Evolutionary conservation across 2,329 filamentous ascomycete genomes (phyloP), one percentile per base, ranked within the genome.

Genomic region (Hymenoscyphus infarciens): DNA sequence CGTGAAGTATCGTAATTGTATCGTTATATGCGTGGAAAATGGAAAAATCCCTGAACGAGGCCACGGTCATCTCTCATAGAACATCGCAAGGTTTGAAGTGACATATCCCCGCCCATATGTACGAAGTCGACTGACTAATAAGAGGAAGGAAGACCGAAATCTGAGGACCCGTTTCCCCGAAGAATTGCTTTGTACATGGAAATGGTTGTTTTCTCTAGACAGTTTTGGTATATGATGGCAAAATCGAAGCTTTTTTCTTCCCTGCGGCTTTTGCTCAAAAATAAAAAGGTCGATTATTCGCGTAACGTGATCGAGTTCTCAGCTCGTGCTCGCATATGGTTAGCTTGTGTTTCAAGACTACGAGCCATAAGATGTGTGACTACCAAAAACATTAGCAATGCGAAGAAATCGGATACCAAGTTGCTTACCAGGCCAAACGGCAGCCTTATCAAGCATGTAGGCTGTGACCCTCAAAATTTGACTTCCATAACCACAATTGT

Each of bases 351-450:
- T 71, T 88, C 84, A 52, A 89, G 78, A 31, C 86, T 86, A 64
- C 83, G 83, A 58, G 85, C 84, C 83, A 89, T 88, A 57, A 88
- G 80, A 74, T 86, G 86, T n/a, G 85, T 88, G 54, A 89, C 86
- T 87, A 68, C 52, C n/a, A 10, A 25, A 4, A 27, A 62, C 75
- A 22, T 57, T 69, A 77, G 71, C 64, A 71, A 59, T 5, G 45
- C 59, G 42, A 22, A n/a, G 31, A 22, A 57, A 38, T 19, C 11
- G 10, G 16, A 35, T 7, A 6, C 49, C 29, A 19, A 16, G 22
- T 58, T 45, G 79, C 87, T 81, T 79, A 93, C 90, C 88, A 75
- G 93, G 93, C 94, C 95, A 99, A 31, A 97, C 91, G 67, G 91
- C 89, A 66, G 91, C 90, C 77, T 92, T 92, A 69, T 93, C 90